Evolutionary conservation across 1,139 yeast species (phyloP).

Genomic region (Debaryomyces nepalensis): DNA sequence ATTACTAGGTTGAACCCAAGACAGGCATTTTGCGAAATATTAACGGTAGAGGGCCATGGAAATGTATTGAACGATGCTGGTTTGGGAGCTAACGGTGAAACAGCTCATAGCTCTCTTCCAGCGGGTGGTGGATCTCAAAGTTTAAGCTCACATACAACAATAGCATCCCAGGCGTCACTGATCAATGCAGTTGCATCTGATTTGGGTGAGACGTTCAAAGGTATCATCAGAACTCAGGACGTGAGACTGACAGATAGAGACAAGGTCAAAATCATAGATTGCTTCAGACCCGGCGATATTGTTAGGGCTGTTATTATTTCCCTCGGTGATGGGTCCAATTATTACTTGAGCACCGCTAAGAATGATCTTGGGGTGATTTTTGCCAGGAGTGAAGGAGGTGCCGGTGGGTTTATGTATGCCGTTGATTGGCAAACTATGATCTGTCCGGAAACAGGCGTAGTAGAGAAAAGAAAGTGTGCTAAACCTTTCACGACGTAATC

Average conservation of each 20-base stretch:
- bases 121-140: slow-evolving; percentile 61
- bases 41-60: slow-evolving; percentile 74
- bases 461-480: slow-evolving; percentile 89
- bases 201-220: slow-evolving; percentile 90
- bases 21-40: slow-evolving; percentile 82
- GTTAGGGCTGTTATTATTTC: slow-evolving; percentile 83
- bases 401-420: slow-evolving; percentile 85
- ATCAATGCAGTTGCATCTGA: slow-evolving; percentile 57
- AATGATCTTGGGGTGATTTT: slow-evolving; percentile 94
- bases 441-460: slow-evolving; percentile 69
- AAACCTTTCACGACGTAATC: slow-evolving; percentile 60
- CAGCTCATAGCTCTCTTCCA: slow-evolving; percentile 45
- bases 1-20: slow-evolving; percentile 68
- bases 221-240: slow-evolving; percentile 85
- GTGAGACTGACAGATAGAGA: slow-evolving; percentile 91
- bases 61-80: slow-evolving; percentile 67
- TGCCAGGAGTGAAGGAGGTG: slow-evolving; percentile 71
- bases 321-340: slow-evolving; percentile 91
- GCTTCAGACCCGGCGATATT: slow-evolving; percentile 91
- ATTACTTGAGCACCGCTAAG: slow-evolving; percentile 85
- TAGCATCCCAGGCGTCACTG: slow-evolving; percentile 49
- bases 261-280: slow-evolving; percentile 74
- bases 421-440: slow-evolving; percentile 97
- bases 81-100: slow-evolving; percentile 62
- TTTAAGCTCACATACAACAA: slow-evolving; percentile 43